Conservation (phyloP, 2,329 filamentous ascomycete species). For the Pseudomassariella vexata region DNA sequence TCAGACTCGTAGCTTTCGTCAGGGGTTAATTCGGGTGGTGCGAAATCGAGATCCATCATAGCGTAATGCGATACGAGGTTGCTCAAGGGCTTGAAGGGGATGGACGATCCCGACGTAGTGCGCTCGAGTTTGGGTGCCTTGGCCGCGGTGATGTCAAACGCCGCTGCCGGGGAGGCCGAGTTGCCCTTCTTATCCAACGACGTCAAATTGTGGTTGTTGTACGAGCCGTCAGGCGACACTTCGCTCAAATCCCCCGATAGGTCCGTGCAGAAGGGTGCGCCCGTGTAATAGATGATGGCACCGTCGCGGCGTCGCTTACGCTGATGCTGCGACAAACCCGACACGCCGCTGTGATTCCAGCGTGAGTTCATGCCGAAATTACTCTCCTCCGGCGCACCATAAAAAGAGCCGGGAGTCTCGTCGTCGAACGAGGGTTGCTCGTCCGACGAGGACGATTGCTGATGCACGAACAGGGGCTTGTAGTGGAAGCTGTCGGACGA, state of each 20-base stretch:
- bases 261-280: slow-evolving; percentile 75
- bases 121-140: slow-evolving; percentile 19
- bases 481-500: slow-evolving; percentile 52
- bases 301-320: slow-evolving; percentile 58
- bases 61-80: slow-evolving; percentile 24
- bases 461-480: slow-evolving; percentile 55
- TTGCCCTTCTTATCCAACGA: slow-evolving; percentile 37
- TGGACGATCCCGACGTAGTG: slow-evolving; percentile 42
- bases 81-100: slow-evolving; percentile 44
- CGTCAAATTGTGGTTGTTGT: slow-evolving; percentile 39
- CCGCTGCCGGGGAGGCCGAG: too few relatives aligned
- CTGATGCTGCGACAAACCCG: slow-evolving; percentile 37
- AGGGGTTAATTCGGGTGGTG: slow-evolving; percentile 23
- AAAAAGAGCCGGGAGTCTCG: slow-evolving; percentile 44
- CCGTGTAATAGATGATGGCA: slow-evolving; percentile 78
- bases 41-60: slow-evolving; percentile 18
- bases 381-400: slow-evolving; percentile 40
- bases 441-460: slow-evolving; percentile 33
- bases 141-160: slow-evolving; percentile 15
- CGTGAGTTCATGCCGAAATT: slow-evolving; percentile 39
- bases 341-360: slow-evolving; percentile 39
- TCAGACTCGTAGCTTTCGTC: slow-evolving; percentile 27
- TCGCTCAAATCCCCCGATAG: slow-evolving; percentile 61
- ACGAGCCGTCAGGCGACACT: slow-evolving; percentile 36
- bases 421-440: slow-evolving; percentile 39